Percentiles rank a stretch among this genome's conserved stretches.
Evolutionary conservation across 306 rosid species (phyloP).

Genomic region (Sphenostylis stenocarpa): DNA sequence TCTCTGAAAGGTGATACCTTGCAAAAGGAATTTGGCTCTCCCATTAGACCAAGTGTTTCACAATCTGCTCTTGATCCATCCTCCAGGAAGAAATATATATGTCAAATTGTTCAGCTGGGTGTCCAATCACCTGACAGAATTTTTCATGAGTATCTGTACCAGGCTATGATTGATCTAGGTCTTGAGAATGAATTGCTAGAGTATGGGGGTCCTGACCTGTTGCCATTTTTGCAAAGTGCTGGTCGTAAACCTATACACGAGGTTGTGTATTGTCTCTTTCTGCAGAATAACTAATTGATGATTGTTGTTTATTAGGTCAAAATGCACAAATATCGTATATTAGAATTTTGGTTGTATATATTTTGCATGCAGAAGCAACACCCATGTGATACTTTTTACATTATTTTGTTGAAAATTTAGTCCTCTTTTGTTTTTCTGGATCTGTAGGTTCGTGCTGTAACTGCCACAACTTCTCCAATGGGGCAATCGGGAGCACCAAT

Average conservation of each 20-base stretch:
- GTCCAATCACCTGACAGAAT: conserved; percentile 88
- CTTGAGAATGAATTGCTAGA: conserved; percentile 91
- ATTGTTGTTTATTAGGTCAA: conserved; percentile 21
- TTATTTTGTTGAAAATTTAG: not conserved
- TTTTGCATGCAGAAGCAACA: conserved; percentile 27
- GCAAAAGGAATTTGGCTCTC: conserved; percentile 81
- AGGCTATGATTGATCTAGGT: conserved; percentile 92
- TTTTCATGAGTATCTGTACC: conserved; percentile 85
- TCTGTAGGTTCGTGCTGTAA: conserved; percentile 69
- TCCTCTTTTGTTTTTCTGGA: conserved; percentile 23
- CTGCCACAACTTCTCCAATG: conserved; percentile 60
- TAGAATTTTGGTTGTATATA: conserved; percentile 14
- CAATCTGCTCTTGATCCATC: conserved; percentile 71
- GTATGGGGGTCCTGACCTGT: conserved; percentile 95
- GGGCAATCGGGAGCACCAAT: conserved; percentile 66
- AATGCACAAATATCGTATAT: conserved; percentile 10
- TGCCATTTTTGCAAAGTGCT: conserved; percentile 83
- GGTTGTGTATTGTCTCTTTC: conserved; percentile 48
- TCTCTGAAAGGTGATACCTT: conserved; percentile 73
- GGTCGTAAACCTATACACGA: conserved; percentile 75
- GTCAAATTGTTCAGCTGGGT: conserved; percentile 95
- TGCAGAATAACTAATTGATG: conserved; percentile 24
- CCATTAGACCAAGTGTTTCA: conserved; percentile 60
- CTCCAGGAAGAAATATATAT: conserved; percentile 71
- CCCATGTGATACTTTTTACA: not conserved